Conservation (phyloP, 2,329 filamentous ascomycete species). For the Byssothecium circinans region DNA sequence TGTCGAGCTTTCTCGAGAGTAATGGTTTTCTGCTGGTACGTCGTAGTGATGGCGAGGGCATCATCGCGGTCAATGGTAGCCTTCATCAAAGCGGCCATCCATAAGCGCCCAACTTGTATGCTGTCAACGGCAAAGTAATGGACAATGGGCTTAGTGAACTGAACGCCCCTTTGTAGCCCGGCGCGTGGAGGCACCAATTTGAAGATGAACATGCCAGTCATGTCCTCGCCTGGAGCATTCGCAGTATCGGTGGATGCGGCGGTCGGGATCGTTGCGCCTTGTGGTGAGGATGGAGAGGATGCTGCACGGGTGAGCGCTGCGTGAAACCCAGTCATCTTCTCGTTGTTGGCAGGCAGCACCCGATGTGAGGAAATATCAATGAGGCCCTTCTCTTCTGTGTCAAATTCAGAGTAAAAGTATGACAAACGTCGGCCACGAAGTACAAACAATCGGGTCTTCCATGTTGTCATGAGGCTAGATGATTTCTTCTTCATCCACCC, state of each 20-base stretch:
- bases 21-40: constrained; percentile 96
- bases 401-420: constrained; percentile 94
- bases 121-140: constrained; percentile 98
- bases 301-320: constrained; percentile 90
- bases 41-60: constrained; percentile 76
- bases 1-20: constrained; percentile 83
- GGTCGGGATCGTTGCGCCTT: constrained; percentile 44
- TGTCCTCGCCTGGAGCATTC: constrained; percentile 50
- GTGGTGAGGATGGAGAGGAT: constrained; percentile 62
- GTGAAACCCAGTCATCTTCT: constrained; percentile 85
- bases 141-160: constrained; percentile 95
- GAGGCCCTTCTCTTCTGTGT: constrained; percentile 88
- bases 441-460: constrained; percentile 96
- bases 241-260: constrained; percentile 42
- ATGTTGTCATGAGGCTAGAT: constrained; percentile 92
- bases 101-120: constrained; percentile 81
- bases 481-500: constrained; percentile 99
- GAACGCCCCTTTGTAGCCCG: constrained; percentile 85
- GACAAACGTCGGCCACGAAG: constrained; percentile 87
- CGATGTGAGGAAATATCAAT: constrained; percentile 98
- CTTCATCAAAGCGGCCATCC: constrained; percentile 99
- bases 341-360: constrained; percentile 91
- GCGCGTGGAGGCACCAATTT: constrained; percentile 91
- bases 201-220: constrained; percentile 84
- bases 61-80: constrained; percentile 93